A percentile compares a stretch with the other conserved stretches of the same genome.
These are phyloP conservation scores for Steccherinum ochraceum DNA, from an alignment of 768 basidiomycete species.

Conservation along the genomic window DNA sequence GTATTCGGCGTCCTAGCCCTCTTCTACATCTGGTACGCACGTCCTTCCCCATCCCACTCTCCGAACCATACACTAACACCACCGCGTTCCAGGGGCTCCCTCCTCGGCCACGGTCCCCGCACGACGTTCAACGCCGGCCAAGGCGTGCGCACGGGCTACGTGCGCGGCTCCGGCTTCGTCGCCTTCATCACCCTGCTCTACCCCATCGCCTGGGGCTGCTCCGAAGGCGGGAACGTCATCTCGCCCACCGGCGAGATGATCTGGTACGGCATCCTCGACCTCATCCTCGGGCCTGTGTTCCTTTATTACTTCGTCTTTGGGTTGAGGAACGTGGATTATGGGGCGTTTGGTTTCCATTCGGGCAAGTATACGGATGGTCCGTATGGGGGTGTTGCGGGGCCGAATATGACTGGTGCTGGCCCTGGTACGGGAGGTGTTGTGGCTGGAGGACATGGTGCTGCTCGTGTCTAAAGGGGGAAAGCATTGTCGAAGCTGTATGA, in stretches of 20 bases:
- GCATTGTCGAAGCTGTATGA: no score
- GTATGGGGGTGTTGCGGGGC: not conserved
- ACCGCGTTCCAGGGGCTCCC: constrained; percentile 11
- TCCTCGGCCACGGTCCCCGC: constrained; percentile 22
- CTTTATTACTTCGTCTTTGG: constrained; percentile 21
- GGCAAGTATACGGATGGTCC: constrained; percentile 21
- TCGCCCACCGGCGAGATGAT: constrained; percentile 47
- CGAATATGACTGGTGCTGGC: not conserved
- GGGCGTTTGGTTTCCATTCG: constrained; percentile 21
- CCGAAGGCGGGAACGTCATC: constrained; percentile 49
- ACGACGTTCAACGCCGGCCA: constrained; percentile 19
- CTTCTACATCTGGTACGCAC: constrained; percentile 42
- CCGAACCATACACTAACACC: not conserved
- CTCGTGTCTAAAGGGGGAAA: no score
- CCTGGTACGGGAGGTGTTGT: no score
- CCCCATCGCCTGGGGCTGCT: constrained; percentile 50
- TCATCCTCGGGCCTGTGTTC: constrained; percentile 35
- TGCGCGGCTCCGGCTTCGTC: constrained; percentile 32
- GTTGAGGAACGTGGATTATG: constrained; percentile 23
- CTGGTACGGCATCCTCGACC: constrained; percentile 45
- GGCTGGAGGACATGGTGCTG: no score
- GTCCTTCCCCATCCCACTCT: constrained; percentile 1
- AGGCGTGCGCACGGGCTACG: constrained; percentile 22
- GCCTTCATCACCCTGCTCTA: constrained; percentile 50
- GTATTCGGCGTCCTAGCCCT: constrained; percentile 39